Conservation (phyloP, 2,329 filamentous ascomycete species). For the Diaporthe eres region DNA sequence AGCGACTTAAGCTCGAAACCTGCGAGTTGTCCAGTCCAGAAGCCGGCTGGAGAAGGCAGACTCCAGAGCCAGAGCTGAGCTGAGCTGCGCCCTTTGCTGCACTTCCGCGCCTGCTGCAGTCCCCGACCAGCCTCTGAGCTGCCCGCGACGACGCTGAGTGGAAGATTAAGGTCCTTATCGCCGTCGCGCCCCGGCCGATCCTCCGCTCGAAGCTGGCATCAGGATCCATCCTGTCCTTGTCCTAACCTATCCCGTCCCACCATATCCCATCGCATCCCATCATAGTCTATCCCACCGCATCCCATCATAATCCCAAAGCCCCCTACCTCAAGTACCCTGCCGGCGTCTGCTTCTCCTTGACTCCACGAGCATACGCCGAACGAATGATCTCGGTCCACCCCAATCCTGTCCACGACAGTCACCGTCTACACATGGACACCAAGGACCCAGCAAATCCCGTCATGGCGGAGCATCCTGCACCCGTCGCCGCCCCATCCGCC, state of each 20-base stretch:
- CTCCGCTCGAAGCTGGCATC: neutral
- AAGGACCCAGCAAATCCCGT: slow-evolving; percentile 21
- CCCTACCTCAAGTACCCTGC: neutral
- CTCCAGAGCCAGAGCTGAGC: neutral
- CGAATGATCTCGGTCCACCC: slow-evolving; percentile 24
- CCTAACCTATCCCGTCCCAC: slow-evolving; percentile 7
- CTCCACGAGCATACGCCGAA: slow-evolving; percentile 32
- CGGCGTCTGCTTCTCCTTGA: slow-evolving; percentile 28
- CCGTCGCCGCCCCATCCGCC: slow-evolving; percentile 23
- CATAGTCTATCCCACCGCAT: neutral
- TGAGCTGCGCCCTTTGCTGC: neutral
- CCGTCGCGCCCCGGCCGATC: slow-evolving; percentile 3
- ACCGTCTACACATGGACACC: slow-evolving; percentile 14
- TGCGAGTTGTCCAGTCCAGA: slow-evolving; percentile 1
- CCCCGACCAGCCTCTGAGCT: neutral
- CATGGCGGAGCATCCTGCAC: slow-evolving; percentile 42
- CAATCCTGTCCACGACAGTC: slow-evolving; percentile 2
- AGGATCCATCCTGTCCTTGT: neutral
- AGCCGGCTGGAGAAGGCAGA: neutral
- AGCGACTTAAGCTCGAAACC: slow-evolving; percentile 20
- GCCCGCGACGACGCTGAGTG: neutral
- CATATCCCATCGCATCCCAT: neutral
- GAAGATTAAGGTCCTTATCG: slow-evolving; percentile 9
- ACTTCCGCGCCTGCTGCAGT: neutral
- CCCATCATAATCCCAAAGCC: neutral